Evolutionary conservation across 805 yeast species (phyloP), one percentile per base, ranked within the genome.

Genomic region (Ogataea neopini): DNA sequence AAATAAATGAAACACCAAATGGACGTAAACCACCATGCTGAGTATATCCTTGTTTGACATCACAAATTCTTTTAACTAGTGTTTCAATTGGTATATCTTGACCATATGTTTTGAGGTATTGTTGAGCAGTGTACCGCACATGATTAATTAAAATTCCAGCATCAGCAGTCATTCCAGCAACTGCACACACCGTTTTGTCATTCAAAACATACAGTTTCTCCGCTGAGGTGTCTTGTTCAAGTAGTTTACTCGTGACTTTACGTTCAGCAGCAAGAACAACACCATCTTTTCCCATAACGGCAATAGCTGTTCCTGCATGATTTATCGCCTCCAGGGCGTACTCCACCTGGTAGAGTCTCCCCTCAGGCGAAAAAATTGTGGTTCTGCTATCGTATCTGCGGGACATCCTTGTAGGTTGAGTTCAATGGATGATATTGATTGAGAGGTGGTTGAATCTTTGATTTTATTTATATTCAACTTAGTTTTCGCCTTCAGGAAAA

Each of bases 301-400:
- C 94, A 62, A 86, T 80, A 48, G 90, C 88, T 8, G 90, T 86
- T 40, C 92, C 92, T 7, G 94, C 94, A 60, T 82, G 86, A 45
- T 86, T 80, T 53, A 86, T 86, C 15, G 92, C 91, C 68, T 94
- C 98, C 46, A 64, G 59, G 5, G 68, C 99, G 61, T 94, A 94
- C 70, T 94, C 99, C 17, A 90, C 92, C 72, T 94, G 99, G 71
- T 94, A 94, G 48, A 94, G 77, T 70, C 99, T 82, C 33, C 99
- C 99, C 68, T 94, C 99, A 8, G 99, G 99, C 33, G 98, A 92
- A 73, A 94, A 94, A 63, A 94, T 95, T 4, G 99, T 94, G 43
- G 99, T 94, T 79, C 99, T 83, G 52, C 96, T 86, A 72, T 94
- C 99, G 89, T 94, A 94, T 80, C 99, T 84, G 86, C 98, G 86